Base-by-base conservation (phyloP, 2,329 filamentous ascomycete species). In the Trichoderma harzianum region DNA sequence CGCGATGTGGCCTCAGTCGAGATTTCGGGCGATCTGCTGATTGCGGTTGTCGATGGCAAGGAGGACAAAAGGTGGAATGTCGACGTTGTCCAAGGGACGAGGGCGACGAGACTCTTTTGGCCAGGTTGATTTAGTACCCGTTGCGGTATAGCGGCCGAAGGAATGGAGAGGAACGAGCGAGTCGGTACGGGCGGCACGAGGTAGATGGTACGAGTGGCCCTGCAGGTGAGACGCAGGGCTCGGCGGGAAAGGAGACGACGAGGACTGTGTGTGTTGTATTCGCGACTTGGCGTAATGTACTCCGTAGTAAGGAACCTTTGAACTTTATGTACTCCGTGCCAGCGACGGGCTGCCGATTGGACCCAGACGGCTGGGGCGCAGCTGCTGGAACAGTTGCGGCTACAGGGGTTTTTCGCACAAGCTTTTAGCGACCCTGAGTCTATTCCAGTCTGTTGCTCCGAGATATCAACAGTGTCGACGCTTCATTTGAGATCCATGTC, bases 31-130 rank as follows among this genome's bases (percentile, higher is more conserved):
- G 61, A 26, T 47, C 14, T 55, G 60, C 14, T 24, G 63, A 24
- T 51, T 55, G 69, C 30, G 36, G 39, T 55, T 60, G 70, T 64
- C 32, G 64, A 63, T 43, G 64, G 26, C 60, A 51, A 57, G 57
- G 57, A 63, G 58, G 34, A 58, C 34, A 24, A 43, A 64, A 26
- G 71, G 71, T 65, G 58, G 71, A 69, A 69, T 69, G 71, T 72
- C 51, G 51, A 69, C 36, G 71, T 69, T 72, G 71, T 69, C 70
- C 28, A 72, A 69, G 71, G 34, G 64, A 72, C 62, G 67, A 71
- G 57, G 70, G 58, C 47, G 64, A 72, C 64, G 43, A 68, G 61
- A 62, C 47, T 36, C 47, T 68, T 72, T 47, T 63, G 57, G 70
- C 64, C 70, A 72, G 62, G 55, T 72, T 55, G 60, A 58, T 72